Percentiles rank a stretch among this genome's conserved stretches.
Evolutionary conservation across 2,329 filamentous ascomycete genomes (phyloP).

Genomic region (Phialocephala sp.): DNA sequence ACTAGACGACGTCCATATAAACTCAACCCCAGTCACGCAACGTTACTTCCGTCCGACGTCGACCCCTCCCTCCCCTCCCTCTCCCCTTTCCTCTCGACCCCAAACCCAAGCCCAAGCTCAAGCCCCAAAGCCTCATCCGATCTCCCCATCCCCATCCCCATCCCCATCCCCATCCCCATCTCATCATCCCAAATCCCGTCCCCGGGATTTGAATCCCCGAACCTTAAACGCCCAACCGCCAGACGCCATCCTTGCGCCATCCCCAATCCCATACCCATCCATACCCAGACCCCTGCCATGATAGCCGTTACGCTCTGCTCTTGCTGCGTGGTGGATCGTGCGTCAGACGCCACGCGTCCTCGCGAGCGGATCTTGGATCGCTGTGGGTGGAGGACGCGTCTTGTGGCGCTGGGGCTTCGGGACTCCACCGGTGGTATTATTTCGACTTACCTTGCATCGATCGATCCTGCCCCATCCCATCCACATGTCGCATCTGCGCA

Average conservation of each 20-base stretch:
- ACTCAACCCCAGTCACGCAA: not conserved
- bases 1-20: not conserved
- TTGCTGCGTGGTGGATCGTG: too few relatives aligned
- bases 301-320: constrained; percentile 3
- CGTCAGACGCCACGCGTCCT: not conserved
- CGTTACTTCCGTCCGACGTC: not conserved
- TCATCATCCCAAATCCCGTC: not conserved
- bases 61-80: not conserved
- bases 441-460: too few relatives aligned
- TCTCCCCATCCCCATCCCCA: not conserved
- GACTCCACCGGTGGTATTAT: constrained; percentile 8
- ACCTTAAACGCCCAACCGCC: not conserved
- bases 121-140: not conserved
- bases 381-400: too few relatives aligned
- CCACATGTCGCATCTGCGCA: too few relatives aligned
- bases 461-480: too few relatives aligned
- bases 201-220: not conserved
- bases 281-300: not conserved
- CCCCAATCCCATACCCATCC: not conserved
- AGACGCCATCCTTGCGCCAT: not conserved
- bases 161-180: not conserved
- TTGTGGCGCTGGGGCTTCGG: not conserved
- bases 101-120: not conserved
- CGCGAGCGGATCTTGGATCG: not conserved
- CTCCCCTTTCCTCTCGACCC: not conserved